Base-by-base conservation (phyloP, 2,329 filamentous ascomycete genomes). In the Sporothrix mexicana region DNA sequence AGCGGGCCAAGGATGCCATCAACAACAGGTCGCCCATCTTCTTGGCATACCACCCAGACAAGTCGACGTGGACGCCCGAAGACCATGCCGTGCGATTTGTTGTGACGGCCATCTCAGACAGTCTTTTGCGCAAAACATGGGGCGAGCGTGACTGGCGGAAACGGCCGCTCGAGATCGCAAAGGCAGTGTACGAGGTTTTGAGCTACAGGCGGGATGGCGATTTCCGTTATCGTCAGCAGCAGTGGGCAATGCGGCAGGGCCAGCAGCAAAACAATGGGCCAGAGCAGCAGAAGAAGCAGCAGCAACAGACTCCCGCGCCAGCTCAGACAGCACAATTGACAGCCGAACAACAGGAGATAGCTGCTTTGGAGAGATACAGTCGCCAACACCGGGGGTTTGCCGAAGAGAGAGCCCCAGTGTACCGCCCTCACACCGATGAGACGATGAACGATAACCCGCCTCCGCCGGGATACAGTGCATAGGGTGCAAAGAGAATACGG, bases 11-110 rank as follows among this genome's bases (percentile, higher is more conserved):
- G 68, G 77, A 79, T 17, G 80, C 79, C 73, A 75, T 83, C 76
- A 76, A 77, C 73, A 74, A 73, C 23, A 75, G 75, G 17, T 77
- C 76, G 25, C 62, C 77, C 70, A 79, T 79, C 73, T 83, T 78
- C 74, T 74, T 82, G 10, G 75, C 80, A 25, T 81, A 82, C 75
- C 77, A 82, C 74, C 81, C 81, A 30, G 77, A 80, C 72, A 83
- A 83, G 79, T 73, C 73, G 2, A 77, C 72, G 36, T 83, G 81
- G 82, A 78, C 78, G 23, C 66, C 74, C 57, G 78, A 82, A 67
- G 82, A 83, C 73, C 81, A 83, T 74, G 75, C 81, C 62, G 77
- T 82, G 55, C 80, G 82, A 49, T 84, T 83, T 78, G 79, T 83
- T 53, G 78, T 77, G 59, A 79, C 79, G 36, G 77, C 82, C 49